A percentile compares a stretch with the other conserved stretches of the same genome.
These are phyloP conservation scores for Neurospora hispaniola DNA, from an alignment of 495 filamentous ascomycete genomes.

Conservation along the genomic window DNA sequence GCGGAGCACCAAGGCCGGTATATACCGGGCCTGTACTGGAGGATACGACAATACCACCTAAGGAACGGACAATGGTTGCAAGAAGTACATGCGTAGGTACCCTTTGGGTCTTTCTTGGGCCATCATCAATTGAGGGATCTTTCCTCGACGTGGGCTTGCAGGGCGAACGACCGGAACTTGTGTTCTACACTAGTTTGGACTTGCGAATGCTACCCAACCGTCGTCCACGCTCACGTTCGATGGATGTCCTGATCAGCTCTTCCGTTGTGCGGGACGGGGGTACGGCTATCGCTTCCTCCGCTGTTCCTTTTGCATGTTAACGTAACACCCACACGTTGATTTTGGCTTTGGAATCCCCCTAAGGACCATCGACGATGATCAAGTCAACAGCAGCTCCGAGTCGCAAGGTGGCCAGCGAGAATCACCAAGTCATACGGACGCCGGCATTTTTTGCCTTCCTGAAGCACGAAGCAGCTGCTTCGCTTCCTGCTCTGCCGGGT, in stretches of 20 bases:
- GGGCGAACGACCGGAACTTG: neutral
- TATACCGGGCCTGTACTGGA: neutral
- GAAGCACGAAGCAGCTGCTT: neutral
- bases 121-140: neutral
- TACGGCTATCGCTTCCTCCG: neutral
- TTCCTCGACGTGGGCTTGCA: neutral
- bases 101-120: neutral
- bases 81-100: neutral
- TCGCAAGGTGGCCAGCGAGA: neutral
- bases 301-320: neutral
- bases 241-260: neutral
- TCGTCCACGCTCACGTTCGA: neutral
- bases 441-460: neutral
- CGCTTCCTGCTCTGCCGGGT: neutral
- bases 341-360: neutral
- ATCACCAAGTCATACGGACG: neutral
- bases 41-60: neutral
- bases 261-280: neutral
- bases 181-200: neutral
- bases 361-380: neutral
- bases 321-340: neutral
- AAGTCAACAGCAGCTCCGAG: neutral
- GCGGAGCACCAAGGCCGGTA: neutral
- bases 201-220: neutral
- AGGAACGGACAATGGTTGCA: neutral